Evolutionary conservation across 331 rosid species (phyloP).

Genomic region (Rosa hybrid): DNA sequence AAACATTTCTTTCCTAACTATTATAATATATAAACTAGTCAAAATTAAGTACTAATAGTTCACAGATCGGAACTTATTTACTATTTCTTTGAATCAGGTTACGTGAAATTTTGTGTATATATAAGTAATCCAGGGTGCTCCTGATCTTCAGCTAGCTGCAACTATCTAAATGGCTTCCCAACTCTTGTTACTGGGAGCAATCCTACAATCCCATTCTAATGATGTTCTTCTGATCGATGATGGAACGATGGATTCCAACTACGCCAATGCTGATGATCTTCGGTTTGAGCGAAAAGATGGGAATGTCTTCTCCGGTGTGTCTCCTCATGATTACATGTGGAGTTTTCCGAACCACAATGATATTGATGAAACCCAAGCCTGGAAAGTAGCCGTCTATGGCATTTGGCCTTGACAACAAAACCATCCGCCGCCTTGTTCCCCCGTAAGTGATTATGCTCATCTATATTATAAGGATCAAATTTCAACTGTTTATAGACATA

Average conservation of each 20-base stretch:
- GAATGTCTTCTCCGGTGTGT: neutral
- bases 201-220: neutral
- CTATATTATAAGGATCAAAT: neutral
- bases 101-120: neutral
- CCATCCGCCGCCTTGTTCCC: neutral
- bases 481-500: neutral
- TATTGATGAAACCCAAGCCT: neutral
- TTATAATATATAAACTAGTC: neutral
- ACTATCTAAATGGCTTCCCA: slow-evolving; percentile 2
- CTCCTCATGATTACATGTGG: neutral
- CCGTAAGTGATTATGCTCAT: neutral
- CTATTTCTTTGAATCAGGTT: neutral
- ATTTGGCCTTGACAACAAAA: neutral
- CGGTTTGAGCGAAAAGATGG: neutral
- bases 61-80: too few species aligned
- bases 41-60: neutral
- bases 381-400: neutral
- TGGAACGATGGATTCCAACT: neutral
- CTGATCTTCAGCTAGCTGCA: neutral
- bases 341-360: neutral
- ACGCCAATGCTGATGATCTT: neutral
- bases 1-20: neutral
- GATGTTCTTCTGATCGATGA: neutral
- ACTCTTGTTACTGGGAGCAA: slow-evolving; percentile 7
- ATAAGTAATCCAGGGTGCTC: neutral